Evolutionary conservation across 2,329 filamentous ascomycete genomes (phyloP).

Genomic region (Cercospora zeae-maydis): DNA sequence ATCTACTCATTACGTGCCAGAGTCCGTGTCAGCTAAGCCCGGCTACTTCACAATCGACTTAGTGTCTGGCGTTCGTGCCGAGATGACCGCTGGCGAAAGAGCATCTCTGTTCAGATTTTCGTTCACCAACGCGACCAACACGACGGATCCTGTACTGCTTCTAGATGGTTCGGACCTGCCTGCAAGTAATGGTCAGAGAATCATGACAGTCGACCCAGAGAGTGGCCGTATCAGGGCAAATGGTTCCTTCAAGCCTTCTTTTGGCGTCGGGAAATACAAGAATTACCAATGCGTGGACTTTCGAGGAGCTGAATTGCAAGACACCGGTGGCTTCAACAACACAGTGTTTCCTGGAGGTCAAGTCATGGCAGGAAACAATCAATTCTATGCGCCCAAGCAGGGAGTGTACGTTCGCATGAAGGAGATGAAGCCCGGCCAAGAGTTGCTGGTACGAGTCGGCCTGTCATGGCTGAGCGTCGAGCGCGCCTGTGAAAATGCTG

Average conservation of each 20-base stretch:
- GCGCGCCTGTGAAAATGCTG: conserved; percentile 65
- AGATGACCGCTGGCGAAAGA: conserved; percentile 59
- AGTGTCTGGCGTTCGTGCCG: conserved; percentile 52
- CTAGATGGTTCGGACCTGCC: conserved; percentile 58
- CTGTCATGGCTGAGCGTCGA: conserved; percentile 64
- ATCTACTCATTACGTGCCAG: conserved; percentile 46
- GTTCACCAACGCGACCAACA: conserved; percentile 41
- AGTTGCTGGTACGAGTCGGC: conserved; percentile 61
- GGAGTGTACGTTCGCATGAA: conserved; percentile 36
- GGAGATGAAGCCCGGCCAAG: conserved; percentile 37
- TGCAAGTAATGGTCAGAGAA: conserved; percentile 48
- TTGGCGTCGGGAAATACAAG: conserved; percentile 56
- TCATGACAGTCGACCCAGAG: conserved; percentile 49
- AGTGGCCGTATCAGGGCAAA: conserved; percentile 56
- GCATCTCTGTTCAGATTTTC: conserved; percentile 58
- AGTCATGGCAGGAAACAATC: conserved; percentile 33
- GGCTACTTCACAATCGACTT: conserved; percentile 59
- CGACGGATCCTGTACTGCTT: conserved; percentile 52
- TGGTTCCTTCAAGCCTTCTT: conserved; percentile 58
- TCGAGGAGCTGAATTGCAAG: conserved; percentile 48
- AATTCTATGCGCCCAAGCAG: conserved; percentile 26
- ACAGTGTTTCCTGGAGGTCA: conserved; percentile 43
- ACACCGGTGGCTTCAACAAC: conserved; percentile 57
- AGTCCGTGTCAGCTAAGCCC: conserved; percentile 53
- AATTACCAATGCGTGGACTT: conserved; percentile 60